Evolutionary conservation across 306 rosid genomes (phyloP), one percentile per base, ranked within the genome.

Genomic region (Malus domestica): DNA sequence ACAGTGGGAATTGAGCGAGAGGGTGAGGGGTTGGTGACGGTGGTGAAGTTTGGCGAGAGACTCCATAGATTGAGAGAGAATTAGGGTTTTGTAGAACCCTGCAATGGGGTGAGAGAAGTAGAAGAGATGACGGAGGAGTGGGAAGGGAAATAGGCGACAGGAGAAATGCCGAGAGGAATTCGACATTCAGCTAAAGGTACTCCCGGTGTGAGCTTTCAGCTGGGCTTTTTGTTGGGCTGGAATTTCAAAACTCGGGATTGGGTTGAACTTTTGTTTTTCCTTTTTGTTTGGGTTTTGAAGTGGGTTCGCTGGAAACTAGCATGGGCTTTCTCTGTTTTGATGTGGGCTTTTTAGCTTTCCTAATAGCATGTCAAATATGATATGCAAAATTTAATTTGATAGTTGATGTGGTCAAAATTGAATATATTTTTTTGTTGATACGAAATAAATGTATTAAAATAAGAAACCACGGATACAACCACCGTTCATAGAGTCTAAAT

Each of bases 1-100:
- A 78, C 77, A 86, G 75, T 42, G 87, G 80, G 62, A 89, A 80
- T n/a, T 76, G 90, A 87, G 72, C 2, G 93, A 84, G 64, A 82
- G 82, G 68, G 57, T 80, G 70, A 88, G 81, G 33, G 90, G 83
- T 12, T 68, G 96, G 79, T 68, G 87, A 60, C 52, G 70, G 81
- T 66, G 85, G 7, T 70, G 84, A 2, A 87, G 66, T 71, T 54
- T 85, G 4, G 84, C 63, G 14, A 90, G 80, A 68, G 93, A 78
- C 62, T 79, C 92, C 98, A 95, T 95, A 71, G 71, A 58, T 67
- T 42, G 32, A 8, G 72, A 38, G 75, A 38, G 64, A n/a, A 42
- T 16, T 51, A 18, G 69, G 64, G 68, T 64, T 30, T 64, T 29
- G 49, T 71, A 75, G 78, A 81, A 78, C 83, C 79, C 76, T 59